These are phyloP conservation scores for Candida tetrigidarum DNA, from an alignment of 1,139 yeast species.

Conservation along the genomic window DNA sequence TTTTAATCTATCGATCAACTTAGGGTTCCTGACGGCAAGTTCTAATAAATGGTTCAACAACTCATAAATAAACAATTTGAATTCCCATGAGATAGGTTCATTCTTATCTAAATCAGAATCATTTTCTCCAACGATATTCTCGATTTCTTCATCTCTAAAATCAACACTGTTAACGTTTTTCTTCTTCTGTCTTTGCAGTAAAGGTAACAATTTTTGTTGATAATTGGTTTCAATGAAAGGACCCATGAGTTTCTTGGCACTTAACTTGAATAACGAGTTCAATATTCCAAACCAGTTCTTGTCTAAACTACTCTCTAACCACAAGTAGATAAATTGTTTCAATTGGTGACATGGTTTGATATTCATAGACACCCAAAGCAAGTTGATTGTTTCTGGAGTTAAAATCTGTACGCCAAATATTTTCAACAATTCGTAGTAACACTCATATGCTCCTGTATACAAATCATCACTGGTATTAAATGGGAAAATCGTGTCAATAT, in stretches of 20 bases:
- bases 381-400: slow-evolving; percentile 38
- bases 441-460: slow-evolving; percentile 41
- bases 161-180: slow-evolving; percentile 34
- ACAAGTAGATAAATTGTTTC: slow-evolving; percentile 36
- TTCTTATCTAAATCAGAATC: slow-evolving; percentile 41
- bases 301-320: slow-evolving; percentile 45
- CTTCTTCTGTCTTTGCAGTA: slow-evolving; percentile 49
- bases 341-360: slow-evolving; percentile 43
- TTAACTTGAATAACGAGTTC: slow-evolving; percentile 40
- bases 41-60: slow-evolving; percentile 56
- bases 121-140: slow-evolving; percentile 43
- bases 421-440: slow-evolving; percentile 45
- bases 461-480: slow-evolving; percentile 41
- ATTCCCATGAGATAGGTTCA: slow-evolving; percentile 75
- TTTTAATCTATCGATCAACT: slow-evolving; percentile 46
- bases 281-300: slow-evolving; percentile 47
- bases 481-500: slow-evolving; percentile 42
- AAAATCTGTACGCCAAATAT: slow-evolving; percentile 39
- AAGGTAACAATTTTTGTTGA: slow-evolving; percentile 47
- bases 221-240: slow-evolving; percentile 43
- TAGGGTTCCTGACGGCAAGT: slow-evolving; percentile 43
- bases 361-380: slow-evolving; percentile 51
- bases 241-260: slow-evolving; percentile 42
- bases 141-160: slow-evolving; percentile 51
- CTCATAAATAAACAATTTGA: slow-evolving; percentile 62